A percentile compares a stretch with the other conserved stretches of the same genome.
Evolutionary conservation across 495 filamentous ascomycete species (phyloP).

Genomic region (Tuber magnatum): DNA sequence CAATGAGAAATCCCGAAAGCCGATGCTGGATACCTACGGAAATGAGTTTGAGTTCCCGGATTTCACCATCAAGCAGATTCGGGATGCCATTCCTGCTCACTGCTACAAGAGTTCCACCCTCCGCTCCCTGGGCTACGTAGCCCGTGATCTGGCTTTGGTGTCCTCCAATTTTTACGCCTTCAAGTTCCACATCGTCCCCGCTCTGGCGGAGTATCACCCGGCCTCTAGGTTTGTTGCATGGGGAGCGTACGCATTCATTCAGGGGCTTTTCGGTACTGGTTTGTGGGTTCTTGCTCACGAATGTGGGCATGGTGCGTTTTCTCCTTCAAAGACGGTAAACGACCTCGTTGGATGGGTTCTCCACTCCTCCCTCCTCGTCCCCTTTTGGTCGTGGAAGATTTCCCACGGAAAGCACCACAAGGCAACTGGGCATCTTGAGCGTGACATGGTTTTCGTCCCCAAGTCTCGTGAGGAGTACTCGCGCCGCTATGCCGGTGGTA

Average conservation of each 20-base stretch:
- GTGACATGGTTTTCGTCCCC: constrained; percentile 96
- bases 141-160: constrained; percentile 60
- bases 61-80: constrained; percentile 73
- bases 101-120: constrained; percentile 67
- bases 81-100: constrained; percentile 72
- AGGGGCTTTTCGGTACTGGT: constrained; percentile 72
- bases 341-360: constrained; percentile 79
- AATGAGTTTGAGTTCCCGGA: constrained; percentile 68
- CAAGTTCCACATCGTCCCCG: constrained; percentile 56
- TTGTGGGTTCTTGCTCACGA: constrained; percentile 82
- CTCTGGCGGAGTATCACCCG: constrained; percentile 47
- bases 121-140: constrained; percentile 58
- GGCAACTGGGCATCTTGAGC: constrained; percentile 87
- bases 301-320: constrained; percentile 84
- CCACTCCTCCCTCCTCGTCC: constrained; percentile 73
- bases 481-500: constrained; percentile 45
- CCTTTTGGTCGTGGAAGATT: constrained; percentile 91
- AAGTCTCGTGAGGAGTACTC: constrained; percentile 73
- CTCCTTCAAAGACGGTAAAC: constrained; percentile 68
- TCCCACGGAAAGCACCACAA: constrained; percentile 93
- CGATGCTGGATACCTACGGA: constrained; percentile 58
- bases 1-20: constrained; percentile 27
- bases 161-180: constrained; percentile 60
- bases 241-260: constrained; percentile 61
- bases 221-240: constrained; percentile 53